Conservation (phyloP, 1,284 basidiomycete species). For the Fereydounia khargensis region DNA sequence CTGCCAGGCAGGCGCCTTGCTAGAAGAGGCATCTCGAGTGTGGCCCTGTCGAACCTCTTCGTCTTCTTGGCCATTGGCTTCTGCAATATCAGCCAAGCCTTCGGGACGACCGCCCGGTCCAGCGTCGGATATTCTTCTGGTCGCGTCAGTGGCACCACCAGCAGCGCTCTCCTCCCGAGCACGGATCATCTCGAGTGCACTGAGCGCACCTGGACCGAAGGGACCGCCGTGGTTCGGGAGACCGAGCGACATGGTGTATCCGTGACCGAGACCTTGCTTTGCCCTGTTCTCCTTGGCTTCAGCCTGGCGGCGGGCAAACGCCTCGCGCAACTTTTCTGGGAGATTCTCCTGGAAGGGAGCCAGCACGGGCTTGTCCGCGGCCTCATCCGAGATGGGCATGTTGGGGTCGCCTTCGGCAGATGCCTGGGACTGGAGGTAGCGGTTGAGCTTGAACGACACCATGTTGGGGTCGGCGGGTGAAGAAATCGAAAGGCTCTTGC, state of each 20-base stretch:
- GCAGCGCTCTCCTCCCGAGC: no score
- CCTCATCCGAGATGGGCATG: background rate
- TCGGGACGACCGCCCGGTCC: no score
- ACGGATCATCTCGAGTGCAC: constrained; percentile 38
- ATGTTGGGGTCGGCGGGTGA: constrained; percentile 34
- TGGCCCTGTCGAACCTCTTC: no score
- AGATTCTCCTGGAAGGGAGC: constrained; percentile 11
- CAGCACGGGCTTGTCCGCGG: constrained; percentile 1
- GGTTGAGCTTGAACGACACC: constrained; percentile 35
- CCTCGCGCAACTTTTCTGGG: constrained; percentile 15
- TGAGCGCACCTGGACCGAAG: constrained; percentile 37
- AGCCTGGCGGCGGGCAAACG: constrained; percentile 14
- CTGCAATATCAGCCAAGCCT: no score
- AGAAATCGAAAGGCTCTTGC: constrained; percentile 28
- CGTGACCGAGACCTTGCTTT: constrained; percentile 6
- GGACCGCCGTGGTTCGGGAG: constrained; percentile 36
- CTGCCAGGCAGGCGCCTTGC: constrained; percentile 24
- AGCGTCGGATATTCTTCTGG: no score
- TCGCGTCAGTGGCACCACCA: no score
- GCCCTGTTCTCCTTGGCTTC: constrained; percentile 6
- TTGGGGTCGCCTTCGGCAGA: constrained; percentile 1
- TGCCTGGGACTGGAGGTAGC: constrained; percentile 35
- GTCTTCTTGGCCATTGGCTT: no score
- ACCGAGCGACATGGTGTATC: constrained; percentile 43
- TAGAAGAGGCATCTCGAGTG: no score